Evolutionary conservation across 306 rosid genomes (phyloP), one percentile per base, ranked within the genome.

Genomic region (Delonix regia): DNA sequence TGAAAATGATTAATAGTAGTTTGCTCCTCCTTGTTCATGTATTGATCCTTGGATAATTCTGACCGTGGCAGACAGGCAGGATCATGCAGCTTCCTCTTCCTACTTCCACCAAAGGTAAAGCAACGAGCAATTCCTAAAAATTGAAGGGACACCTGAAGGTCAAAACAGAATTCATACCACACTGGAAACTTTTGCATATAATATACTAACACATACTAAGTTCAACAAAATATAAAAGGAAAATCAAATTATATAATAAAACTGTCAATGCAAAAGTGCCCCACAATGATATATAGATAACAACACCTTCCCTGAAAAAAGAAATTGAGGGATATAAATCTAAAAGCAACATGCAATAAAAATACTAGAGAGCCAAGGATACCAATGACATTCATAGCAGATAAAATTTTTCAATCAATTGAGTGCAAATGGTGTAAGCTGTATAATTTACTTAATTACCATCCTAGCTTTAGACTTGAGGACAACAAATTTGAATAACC

Each of bases 21-120:
- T 74, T 90, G 97, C 84, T 90, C 87, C 64, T 92, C 91, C 64
- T 87, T 92, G 81, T 87, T 88, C 91, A 87, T 82, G 75, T 94
- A 92, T 61, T 80, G 86, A 67, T 89, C 95, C 86, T 89, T 89
- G 9, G 97, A 85, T 82, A 89, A 73, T 77, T 85, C 74, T 38
- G 88, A 70, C 63, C 91, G 86, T 15, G 98, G 97, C 64, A 14
- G 62, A 84, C 90, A 83, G 9, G 88, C 86, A 45, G 94, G 97
- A 88, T 92, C 87, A 38, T 92, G 97, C 63, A 92, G 85, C 66
- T 72, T 57, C 81, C 87, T 83, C 61, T 87, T 88, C 88, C 88
- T 92, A 79, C 91, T 92, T 79, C 97, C 98, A 2, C 98, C 97
- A 47, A 92, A 94, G 69, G 95, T 94, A 84, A 92, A 94, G 86